Evolutionary conservation across 345 rosid species (phyloP), one percentile per base, ranked within the genome.

Genomic region (Kernera saxatilis): DNA sequence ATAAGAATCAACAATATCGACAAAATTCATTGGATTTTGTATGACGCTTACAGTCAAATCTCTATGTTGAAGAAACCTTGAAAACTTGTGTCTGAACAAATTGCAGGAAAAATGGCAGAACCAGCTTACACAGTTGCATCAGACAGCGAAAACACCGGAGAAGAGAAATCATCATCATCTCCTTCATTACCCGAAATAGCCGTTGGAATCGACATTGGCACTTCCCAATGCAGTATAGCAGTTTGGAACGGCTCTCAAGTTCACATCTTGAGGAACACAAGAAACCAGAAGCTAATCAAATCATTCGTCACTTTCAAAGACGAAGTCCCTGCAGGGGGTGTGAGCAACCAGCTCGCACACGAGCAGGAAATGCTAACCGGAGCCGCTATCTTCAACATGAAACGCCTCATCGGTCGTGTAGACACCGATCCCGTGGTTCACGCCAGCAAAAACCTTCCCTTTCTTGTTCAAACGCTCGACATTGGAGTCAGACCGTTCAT

Each of bases 171-270:
- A 21, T 83, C 87, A 9, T 65, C 85, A 1, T 58, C 85, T 39
- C 79, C 75, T 19, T 44, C 74, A 0, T 72, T 83, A 69, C 92
- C 93, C 1, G 96, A 93, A 60, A 79, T 81, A 46, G 96, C 98
- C 0, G 81, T 93, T 64, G 98, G 96, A 57, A 79, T 93, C 18
- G 97, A 93, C 78, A 82, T 93, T 15, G 96, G 97, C 50, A 89
- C 98, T 59, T 93, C 94, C 3, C 89, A 87, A 21, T 93, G 96
- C 79, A 87, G 97, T 40, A 76, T 89, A 19, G 94, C 96, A 1
- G 76, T 86, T 46, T 93, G 97, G 97, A 89, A 87, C 57, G 96
- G 96, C 25, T 84, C 92, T 51, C 82, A 86, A 78, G 89, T 93
- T 6, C 87, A 93, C 80, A 84, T 93, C 53, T 82, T 91, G 37